Conservation (phyloP, 495 filamentous ascomycete genomes). For the Talaromyces nanjingensis region DNA sequence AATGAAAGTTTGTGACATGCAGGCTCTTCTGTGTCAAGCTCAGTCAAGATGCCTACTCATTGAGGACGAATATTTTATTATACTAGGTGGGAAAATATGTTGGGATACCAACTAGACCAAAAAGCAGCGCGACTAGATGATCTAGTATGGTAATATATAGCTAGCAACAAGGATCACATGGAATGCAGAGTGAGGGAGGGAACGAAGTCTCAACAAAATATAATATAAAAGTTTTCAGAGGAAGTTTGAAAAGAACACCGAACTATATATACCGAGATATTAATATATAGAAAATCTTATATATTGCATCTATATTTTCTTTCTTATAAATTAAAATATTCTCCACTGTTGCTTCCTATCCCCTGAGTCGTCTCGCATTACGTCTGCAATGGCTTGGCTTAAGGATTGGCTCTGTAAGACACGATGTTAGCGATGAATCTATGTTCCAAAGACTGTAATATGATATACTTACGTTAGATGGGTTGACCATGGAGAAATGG, state of each 20-base stretch:
- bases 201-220: too few relatives aligned
- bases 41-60: neutral
- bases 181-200: too few relatives aligned
- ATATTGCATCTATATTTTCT: neutral
- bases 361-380: neutral
- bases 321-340: neutral
- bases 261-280: too few relatives aligned
- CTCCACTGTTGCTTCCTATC: neutral
- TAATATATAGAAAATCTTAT: neutral
- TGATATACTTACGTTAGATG: neutral
- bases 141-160: too few relatives aligned
- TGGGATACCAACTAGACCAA: too few relatives aligned
- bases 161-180: too few relatives aligned
- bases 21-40: neutral
- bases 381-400: neutral
- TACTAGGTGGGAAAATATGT: too few relatives aligned
- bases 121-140: too few relatives aligned
- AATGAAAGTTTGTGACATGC: neutral
- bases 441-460: neutral
- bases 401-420: neutral
- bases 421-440: neutral
- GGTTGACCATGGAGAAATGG: constrained; percentile 8
- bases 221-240: too few relatives aligned
- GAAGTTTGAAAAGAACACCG: too few relatives aligned
- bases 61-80: neutral